These are phyloP conservation scores for Aureobasidium pullulans DNA, from an alignment of 2,329 filamentous ascomycete genomes.

Conservation along the genomic window DNA sequence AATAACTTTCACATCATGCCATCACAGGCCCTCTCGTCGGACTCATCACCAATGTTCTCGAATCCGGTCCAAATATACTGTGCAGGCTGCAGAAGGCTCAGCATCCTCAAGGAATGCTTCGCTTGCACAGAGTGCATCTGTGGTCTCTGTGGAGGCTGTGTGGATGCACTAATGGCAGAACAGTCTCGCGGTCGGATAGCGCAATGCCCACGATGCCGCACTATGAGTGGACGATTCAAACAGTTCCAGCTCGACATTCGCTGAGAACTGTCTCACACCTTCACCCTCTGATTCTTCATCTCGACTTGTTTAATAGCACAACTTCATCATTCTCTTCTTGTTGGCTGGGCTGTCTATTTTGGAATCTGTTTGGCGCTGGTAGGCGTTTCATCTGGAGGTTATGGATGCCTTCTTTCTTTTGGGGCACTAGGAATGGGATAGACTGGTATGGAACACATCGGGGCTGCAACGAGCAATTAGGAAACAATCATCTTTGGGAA, in stretches of 20 bases:
- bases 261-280: constrained; percentile 34
- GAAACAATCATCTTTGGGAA: background rate
- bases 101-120: constrained; percentile 72
- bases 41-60: constrained; percentile 53
- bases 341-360: background rate
- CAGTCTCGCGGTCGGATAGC: constrained; percentile 61
- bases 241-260: constrained; percentile 77
- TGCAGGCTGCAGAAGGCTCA: constrained; percentile 73
- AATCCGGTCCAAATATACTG: constrained; percentile 76
- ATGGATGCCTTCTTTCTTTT: background rate
- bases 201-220: constrained; percentile 62
- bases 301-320: constrained; percentile 3
- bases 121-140: constrained; percentile 96
- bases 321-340: background rate
- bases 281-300: background rate
- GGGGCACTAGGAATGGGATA: constrained; percentile 8
- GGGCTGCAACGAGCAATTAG: background rate
- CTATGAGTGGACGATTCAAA: constrained; percentile 73
- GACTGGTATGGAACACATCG: background rate
- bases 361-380: constrained; percentile 1
- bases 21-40: constrained; percentile 39
- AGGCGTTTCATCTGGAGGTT: background rate
- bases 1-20: constrained; percentile 55
- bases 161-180: constrained; percentile 70
- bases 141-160: constrained; percentile 81